These are phyloP conservation scores for Colletotrichum spinosum DNA, from an alignment of 2,329 filamentous ascomycete species.

Conservation along the genomic window DNA sequence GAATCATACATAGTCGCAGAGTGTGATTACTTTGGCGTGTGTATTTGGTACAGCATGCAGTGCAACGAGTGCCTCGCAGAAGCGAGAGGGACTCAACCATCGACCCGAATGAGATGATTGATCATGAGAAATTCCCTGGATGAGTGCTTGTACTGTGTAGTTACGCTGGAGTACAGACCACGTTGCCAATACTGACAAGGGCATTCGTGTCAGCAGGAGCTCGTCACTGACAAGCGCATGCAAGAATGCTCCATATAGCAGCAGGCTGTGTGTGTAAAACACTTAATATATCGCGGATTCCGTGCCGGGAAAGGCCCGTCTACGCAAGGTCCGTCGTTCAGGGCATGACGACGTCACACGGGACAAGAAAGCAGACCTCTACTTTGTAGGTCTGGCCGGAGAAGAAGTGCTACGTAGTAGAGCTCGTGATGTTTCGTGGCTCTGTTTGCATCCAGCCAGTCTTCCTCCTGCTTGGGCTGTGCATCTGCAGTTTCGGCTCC, in stretches of 20 bases:
- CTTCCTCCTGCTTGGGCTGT: neutral
- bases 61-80: constrained; percentile 23
- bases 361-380: constrained; percentile 1
- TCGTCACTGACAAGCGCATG: neutral
- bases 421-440: neutral
- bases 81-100: constrained; percentile 8
- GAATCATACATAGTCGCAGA: too few species aligned
- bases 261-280: neutral
- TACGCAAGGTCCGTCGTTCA: constrained; percentile 19
- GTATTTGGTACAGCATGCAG: neutral
- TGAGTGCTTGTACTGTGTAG: too few species aligned
- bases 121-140: too few species aligned
- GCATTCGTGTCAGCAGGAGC: neutral
- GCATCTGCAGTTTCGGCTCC: constrained; percentile 7
- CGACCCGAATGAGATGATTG: neutral
- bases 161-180: neutral
- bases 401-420: too few species aligned
- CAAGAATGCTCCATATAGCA: neutral
- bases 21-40: too few species aligned
- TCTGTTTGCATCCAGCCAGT: neutral
- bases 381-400: too few species aligned
- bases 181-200: neutral
- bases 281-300: neutral
- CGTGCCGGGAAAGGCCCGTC: constrained; percentile 15
- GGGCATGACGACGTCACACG: constrained; percentile 24